A percentile compares a stretch with the other conserved stretches of the same genome.
phyloP scores from a whole-genome alignment of 1,284 basidiomycete genomes.

The Naganishia sp. region DNA sequence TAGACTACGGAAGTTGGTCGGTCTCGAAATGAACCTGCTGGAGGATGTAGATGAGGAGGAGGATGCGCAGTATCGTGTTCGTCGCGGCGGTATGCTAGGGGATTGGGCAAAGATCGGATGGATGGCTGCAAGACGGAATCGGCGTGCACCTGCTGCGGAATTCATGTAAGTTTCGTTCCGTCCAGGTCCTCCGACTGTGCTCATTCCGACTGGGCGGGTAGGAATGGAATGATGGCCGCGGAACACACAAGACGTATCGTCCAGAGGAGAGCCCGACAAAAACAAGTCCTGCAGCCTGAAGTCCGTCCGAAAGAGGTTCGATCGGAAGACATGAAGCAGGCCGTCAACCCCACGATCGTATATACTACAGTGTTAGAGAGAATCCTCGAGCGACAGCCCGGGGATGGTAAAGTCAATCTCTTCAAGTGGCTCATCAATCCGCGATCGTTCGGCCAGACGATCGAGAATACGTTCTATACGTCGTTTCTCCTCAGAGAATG shows the following conservation, averaged over 20 bases:
- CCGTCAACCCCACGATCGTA: slow-evolving; percentile 16
- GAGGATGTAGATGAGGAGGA: slow-evolving; percentile 42
- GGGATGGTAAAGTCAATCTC: slow-evolving; percentile 31
- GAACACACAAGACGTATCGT: slow-evolving; percentile 34
- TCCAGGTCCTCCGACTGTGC: too few relatives aligned
- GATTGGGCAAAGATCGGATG: slow-evolving; percentile 53
- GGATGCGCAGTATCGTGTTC: slow-evolving; percentile 37
- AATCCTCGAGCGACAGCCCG: slow-evolving; percentile 7
- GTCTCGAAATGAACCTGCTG: slow-evolving; percentile 3
- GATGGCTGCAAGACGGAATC: slow-evolving; percentile 48
- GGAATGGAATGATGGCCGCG: slow-evolving; percentile 33
- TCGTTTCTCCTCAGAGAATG: slow-evolving; percentile 59
- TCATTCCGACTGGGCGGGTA: neutral
- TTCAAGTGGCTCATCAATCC: slow-evolving; percentile 59
- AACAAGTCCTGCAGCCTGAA: slow-evolving; percentile 8
- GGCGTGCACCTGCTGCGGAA: slow-evolving; percentile 52
- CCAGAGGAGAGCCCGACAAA: slow-evolving; percentile 26
- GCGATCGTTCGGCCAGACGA: slow-evolving; percentile 57
- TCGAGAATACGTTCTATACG: slow-evolving; percentile 61
- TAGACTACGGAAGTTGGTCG: slow-evolving; percentile 18
- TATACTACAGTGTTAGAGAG: neutral
- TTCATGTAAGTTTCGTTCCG: slow-evolving; percentile 51
- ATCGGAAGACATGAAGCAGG: slow-evolving; percentile 28
- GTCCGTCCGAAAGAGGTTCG: slow-evolving; percentile 27
- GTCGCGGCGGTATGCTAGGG: slow-evolving; percentile 38